These are phyloP conservation scores for Lepidium campestre DNA, from an alignment of 441 rosid species.

Conservation along the genomic window DNA sequence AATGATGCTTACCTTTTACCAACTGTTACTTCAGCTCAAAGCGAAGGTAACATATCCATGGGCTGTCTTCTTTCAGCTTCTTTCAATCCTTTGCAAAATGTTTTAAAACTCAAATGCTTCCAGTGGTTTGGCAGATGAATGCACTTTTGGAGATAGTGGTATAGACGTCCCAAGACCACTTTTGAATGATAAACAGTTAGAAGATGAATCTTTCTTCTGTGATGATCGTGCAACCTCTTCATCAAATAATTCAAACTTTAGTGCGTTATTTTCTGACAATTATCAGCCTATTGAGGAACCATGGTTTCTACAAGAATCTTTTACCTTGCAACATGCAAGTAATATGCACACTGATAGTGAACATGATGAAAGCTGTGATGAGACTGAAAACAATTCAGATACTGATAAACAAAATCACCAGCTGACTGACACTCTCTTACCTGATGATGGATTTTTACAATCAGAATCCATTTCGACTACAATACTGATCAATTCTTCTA, in stretches of 20 bases:
- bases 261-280: constrained; percentile 35
- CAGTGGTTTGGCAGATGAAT: constrained; percentile 95
- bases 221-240: constrained; percentile 27
- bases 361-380: constrained; percentile 25
- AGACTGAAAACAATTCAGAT: constrained; percentile 21
- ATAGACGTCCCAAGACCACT: constrained; percentile 30
- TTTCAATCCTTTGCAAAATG: constrained; percentile 32
- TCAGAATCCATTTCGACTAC: constrained; percentile 51
- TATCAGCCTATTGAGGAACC: constrained; percentile 92
- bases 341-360: constrained; percentile 30
- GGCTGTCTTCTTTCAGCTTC: constrained; percentile 15
- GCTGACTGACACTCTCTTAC: constrained; percentile 36
- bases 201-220: constrained; percentile 31
- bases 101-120: constrained; percentile 86
- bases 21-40: constrained; percentile 29
- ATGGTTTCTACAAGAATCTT: constrained; percentile 52
- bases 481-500: constrained; percentile 80
- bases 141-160: constrained; percentile 28
- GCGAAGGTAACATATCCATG: constrained; percentile 56
- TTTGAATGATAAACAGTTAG: constrained; percentile 29
- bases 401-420: constrained; percentile 35
- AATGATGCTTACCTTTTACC: constrained; percentile 44
- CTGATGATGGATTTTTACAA: constrained; percentile 40
- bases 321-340: constrained; percentile 22
- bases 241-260: constrained; percentile 25